Evolutionary conservation across 2,329 filamentous ascomycete species (phyloP).

Genomic region (Tolypocladium tundrense): DNA sequence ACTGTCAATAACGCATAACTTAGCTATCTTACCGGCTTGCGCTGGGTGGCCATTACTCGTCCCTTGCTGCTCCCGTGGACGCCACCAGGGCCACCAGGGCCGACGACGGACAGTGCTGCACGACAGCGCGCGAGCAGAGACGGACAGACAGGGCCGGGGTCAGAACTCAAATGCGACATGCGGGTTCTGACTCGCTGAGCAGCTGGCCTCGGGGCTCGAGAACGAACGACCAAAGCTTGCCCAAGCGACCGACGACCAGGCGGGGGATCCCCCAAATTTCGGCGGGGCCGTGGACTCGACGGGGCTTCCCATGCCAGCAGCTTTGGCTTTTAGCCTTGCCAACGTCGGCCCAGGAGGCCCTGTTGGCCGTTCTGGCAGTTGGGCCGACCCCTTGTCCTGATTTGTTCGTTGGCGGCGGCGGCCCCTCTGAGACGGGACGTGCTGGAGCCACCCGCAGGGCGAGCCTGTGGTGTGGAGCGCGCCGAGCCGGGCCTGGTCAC

Average conservation of each 20-base stretch:
- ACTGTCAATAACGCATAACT: too few relatives aligned
- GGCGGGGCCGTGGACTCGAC: not conserved
- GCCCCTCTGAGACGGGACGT: not conserved
- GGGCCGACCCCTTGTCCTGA: slow-evolving; percentile 5
- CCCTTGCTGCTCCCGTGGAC: too few relatives aligned
- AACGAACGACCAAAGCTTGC: too few relatives aligned
- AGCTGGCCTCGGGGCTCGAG: not conserved
- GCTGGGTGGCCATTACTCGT: too few relatives aligned
- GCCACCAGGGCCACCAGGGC: not conserved
- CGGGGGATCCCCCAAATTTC: not conserved
- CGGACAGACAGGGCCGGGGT: not conserved
- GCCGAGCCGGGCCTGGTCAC: too few relatives aligned
- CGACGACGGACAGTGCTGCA: not conserved
- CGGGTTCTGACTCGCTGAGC: not conserved
- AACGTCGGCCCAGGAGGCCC: too few relatives aligned
- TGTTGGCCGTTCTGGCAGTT: slow-evolving; percentile 3
- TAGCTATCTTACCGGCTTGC: too few relatives aligned
- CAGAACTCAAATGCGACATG: not conserved
- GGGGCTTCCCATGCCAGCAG: not conserved
- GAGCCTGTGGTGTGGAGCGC: not conserved
- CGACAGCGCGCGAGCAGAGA: not conserved
- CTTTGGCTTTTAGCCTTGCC: not conserved
- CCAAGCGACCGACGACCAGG: not conserved
- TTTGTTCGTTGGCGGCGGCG: not conserved
- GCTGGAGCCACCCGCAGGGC: not conserved